Conservation (phyloP, 345 rosid species). For the rapeseed (Brassica napus) region Da-Ae NC_063435.1:2658501-2659000, state of each 20-base stretch:
- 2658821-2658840: constrained; percentile 20
- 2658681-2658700: constrained; percentile 42
- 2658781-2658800: constrained; percentile 79
- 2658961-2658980: constrained; percentile 25
- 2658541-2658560: background rate
- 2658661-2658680: constrained; percentile 30
- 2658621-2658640: background rate
- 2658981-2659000: background rate
- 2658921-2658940: constrained; percentile 31
- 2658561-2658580: background rate
- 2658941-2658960: constrained; percentile 27
- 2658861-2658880: constrained; percentile 28
- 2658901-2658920: constrained; percentile 37
- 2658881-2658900: too few species aligned
- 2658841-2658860: too few species aligned
- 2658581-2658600: constrained; percentile 1
- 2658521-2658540: background rate
- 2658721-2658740: constrained; percentile 89
- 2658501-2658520: constrained; percentile 16
- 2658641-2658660: background rate
- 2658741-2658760: constrained; percentile 85
- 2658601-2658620: background rate
- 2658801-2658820: constrained; percentile 16
- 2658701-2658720: constrained; percentile 87
- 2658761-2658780: constrained; percentile 90